Conservation (phyloP, 1,139 yeast genomes). For the Taphrina deformans region DNA sequence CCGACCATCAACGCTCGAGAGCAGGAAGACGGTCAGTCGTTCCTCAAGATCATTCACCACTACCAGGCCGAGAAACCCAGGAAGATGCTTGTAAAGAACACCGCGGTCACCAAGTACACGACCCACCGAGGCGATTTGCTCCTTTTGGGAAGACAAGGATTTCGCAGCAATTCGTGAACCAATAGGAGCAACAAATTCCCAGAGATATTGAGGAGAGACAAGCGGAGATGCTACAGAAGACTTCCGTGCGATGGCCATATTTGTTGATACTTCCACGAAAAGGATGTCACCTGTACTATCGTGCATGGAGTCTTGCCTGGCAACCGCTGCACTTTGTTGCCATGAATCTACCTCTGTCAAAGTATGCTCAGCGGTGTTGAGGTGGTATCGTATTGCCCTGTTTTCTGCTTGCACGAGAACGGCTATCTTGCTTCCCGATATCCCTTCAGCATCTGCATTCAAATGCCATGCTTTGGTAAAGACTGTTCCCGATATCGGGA, state of each 20-base stretch:
- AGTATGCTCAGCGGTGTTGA: background rate
- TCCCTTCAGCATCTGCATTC: background rate
- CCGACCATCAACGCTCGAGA: slow-evolving; percentile 73
- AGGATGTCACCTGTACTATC: slow-evolving; percentile 27
- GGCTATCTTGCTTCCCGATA: background rate
- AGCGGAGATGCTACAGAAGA: background rate
- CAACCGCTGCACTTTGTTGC: background rate
- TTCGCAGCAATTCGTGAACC: slow-evolving; percentile 7
- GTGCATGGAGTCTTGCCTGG: background rate
- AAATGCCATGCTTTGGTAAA: background rate
- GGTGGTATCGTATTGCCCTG: background rate
- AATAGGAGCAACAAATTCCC: slow-evolving; percentile 48
- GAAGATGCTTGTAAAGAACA: slow-evolving; percentile 81
- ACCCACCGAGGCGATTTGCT: slow-evolving; percentile 64
- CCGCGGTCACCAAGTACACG: slow-evolving; percentile 67
- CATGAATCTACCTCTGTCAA: background rate
- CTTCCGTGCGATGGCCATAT: background rate
- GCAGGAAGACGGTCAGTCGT: slow-evolving; percentile 50
- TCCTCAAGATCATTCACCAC: slow-evolving; percentile 47
- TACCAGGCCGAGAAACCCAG: slow-evolving; percentile 62
- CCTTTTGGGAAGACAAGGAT: slow-evolving; percentile 40
- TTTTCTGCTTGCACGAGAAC: background rate
- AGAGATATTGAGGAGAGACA: slow-evolving; percentile 33
- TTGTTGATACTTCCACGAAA: slow-evolving; percentile 9
- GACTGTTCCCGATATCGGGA: background rate